Percentiles rank a stretch among this genome's conserved stretches.
Conservation (phyloP, 495 filamentous ascomycete genomes). For the Penicillium pancosmium region DNA sequence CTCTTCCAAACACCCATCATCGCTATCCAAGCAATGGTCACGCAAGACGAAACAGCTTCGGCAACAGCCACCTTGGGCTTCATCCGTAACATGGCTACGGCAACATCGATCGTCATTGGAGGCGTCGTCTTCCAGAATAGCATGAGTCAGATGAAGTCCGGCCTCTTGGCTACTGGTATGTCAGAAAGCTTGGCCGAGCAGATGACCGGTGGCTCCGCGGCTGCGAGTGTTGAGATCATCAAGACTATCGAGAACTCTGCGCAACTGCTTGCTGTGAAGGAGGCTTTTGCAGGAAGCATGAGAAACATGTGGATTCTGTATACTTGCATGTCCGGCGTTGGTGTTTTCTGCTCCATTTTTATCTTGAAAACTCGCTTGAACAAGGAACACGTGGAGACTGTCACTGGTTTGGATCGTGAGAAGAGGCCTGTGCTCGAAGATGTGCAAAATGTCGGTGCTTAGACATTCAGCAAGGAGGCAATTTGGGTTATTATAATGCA, state of each 20-base stretch:
- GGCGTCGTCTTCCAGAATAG: conserved; percentile 75
- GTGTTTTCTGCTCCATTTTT: conserved; percentile 55
- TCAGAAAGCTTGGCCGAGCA: conserved; percentile 34
- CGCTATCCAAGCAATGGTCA: conserved; percentile 72
- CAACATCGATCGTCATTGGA: conserved; percentile 75
- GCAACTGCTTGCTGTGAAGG: conserved; percentile 50
- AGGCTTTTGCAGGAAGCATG: conserved; percentile 62
- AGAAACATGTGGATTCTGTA: conserved; percentile 66
- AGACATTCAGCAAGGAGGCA: background rate
- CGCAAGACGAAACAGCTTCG: conserved; percentile 69
- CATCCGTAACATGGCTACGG: conserved; percentile 69
- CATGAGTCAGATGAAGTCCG: conserved; percentile 47
- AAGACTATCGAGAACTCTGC: conserved; percentile 42
- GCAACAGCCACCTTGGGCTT: conserved; percentile 79
- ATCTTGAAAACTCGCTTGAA: conserved; percentile 54
- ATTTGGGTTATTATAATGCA: background rate
- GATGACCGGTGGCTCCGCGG: conserved; percentile 52
- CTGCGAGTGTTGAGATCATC: conserved; percentile 54
- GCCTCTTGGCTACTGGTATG: conserved; percentile 51
- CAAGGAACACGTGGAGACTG: conserved; percentile 64
- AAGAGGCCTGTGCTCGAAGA: conserved; percentile 18
- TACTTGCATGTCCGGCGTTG: conserved; percentile 52
- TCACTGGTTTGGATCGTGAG: conserved; percentile 42
- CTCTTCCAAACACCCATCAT: conserved; percentile 68
- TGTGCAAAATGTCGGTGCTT: conserved; percentile 5